Percentiles rank a stretch among this genome's conserved stretches.
Evolutionary conservation across 2,329 filamentous ascomycete genomes (phyloP).

Genomic region (Phaeosphaeriaceae sp.): DNA sequence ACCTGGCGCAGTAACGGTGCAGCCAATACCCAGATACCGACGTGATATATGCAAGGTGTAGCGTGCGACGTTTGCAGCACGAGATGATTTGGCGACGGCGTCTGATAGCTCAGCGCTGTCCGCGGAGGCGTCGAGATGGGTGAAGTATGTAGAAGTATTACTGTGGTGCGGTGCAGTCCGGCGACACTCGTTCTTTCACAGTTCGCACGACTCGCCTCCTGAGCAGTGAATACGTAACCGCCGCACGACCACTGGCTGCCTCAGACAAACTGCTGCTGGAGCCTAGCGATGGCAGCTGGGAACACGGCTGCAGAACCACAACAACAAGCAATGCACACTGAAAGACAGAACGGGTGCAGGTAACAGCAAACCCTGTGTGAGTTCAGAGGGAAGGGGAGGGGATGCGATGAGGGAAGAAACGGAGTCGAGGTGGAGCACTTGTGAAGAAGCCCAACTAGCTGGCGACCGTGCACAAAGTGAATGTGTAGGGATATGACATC

Average conservation of each 20-base stretch:
- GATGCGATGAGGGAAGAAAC: slow-evolving; percentile 34
- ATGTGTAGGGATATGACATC: slow-evolving; percentile 39
- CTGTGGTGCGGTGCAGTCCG: slow-evolving; percentile 19
- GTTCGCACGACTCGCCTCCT: slow-evolving; percentile 37
- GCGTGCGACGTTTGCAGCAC: slow-evolving; percentile 35
- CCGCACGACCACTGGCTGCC: slow-evolving; percentile 29
- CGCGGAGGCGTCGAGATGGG: slow-evolving; percentile 6
- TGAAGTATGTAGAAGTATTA: not conserved
- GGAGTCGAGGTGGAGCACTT: slow-evolving; percentile 39
- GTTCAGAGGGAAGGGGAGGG: slow-evolving; percentile 29
- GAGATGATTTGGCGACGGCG: slow-evolving; percentile 10
- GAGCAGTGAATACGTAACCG: slow-evolving; percentile 38
- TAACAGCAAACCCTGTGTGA: slow-evolving; percentile 29
- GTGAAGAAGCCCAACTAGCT: slow-evolving; percentile 38
- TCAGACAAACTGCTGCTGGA: slow-evolving; percentile 7
- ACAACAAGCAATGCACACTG: slow-evolving; percentile 15
- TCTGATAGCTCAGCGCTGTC: slow-evolving; percentile 17
- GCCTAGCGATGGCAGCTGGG: slow-evolving; percentile 17
- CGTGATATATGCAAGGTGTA: slow-evolving; percentile 30
- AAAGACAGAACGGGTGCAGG: slow-evolving; percentile 14
- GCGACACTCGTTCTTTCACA: slow-evolving; percentile 24
- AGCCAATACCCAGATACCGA: slow-evolving; percentile 38
- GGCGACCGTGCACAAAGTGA: slow-evolving; percentile 44
- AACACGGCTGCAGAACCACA: slow-evolving; percentile 27
- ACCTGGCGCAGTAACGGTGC: slow-evolving; percentile 26